These are phyloP conservation scores for Marasmius tenuissimus DNA, from an alignment of 1,284 basidiomycete species.

Conservation along the genomic window DNA sequence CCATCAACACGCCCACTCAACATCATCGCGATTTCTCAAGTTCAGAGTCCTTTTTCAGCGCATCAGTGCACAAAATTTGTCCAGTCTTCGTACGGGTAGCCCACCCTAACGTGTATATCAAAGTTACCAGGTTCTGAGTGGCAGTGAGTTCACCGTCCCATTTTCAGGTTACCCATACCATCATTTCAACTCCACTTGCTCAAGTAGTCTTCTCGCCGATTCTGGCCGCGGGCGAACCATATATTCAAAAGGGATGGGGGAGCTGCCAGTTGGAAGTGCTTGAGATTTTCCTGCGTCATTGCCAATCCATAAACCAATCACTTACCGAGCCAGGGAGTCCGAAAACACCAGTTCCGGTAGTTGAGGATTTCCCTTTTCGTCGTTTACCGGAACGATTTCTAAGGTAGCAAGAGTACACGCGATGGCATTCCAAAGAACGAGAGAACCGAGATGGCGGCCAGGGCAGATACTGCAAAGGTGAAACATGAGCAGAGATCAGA, in stretches of 20 bases:
- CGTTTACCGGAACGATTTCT: neutral
- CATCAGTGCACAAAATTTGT: too few relatives aligned
- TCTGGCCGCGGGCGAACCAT: neutral
- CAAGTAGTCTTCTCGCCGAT: neutral
- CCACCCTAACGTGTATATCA: too few relatives aligned
- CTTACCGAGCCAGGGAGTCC: neutral
- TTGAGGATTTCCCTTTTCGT: neutral
- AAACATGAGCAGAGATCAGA: neutral
- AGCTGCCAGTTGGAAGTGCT: neutral
- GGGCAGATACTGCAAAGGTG: neutral
- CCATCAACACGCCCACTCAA: too few relatives aligned
- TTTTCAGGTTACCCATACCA: too few relatives aligned
- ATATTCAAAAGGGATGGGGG: neutral
- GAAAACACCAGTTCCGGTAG: neutral
- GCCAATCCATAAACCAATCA: too few relatives aligned
- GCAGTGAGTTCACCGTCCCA: too few relatives aligned
- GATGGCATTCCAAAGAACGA: neutral
- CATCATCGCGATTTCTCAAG: too few relatives aligned
- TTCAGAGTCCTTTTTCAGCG: too few relatives aligned
- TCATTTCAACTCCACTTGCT: neutral
- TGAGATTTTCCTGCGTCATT: too few relatives aligned
- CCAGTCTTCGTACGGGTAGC: too few relatives aligned
- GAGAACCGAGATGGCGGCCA: neutral
- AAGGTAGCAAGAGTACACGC: neutral
- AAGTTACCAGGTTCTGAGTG: too few relatives aligned